Conservation (phyloP, 2,329 filamentous ascomycete genomes). For the Orbilia blumenaviensis region DNA sequence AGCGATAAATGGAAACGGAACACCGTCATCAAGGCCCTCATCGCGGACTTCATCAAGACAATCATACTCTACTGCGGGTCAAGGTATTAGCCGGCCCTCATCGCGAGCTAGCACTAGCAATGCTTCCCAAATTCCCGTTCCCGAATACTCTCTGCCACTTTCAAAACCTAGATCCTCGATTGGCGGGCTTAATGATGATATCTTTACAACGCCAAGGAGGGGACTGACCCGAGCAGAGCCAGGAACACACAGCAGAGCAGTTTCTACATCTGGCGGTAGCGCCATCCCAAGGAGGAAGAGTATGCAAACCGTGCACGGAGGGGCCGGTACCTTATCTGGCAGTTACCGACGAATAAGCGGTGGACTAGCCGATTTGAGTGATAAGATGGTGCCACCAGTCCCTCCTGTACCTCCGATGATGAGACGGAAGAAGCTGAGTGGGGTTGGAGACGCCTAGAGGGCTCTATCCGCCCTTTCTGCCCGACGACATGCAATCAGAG, state of each 20-base stretch:
- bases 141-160: slow-evolving; percentile 25
- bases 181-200: slow-evolving; percentile 41
- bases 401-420: slow-evolving; percentile 33
- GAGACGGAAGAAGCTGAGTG: slow-evolving; percentile 56
- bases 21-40: slow-evolving; percentile 38
- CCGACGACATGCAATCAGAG: not conserved
- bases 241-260: slow-evolving; percentile 38
- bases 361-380: slow-evolving; percentile 1
- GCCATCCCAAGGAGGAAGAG: slow-evolving; percentile 54
- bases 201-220: slow-evolving; percentile 42
- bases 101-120: slow-evolving; percentile 35
- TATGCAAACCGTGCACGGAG: slow-evolving; percentile 54
- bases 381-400: slow-evolving; percentile 4
- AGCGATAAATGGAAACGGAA: slow-evolving; percentile 20
- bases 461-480: not conserved
- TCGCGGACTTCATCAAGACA: slow-evolving; percentile 39
- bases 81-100: slow-evolving; percentile 40
- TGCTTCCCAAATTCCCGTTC: slow-evolving; percentile 32
- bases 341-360: slow-evolving; percentile 41
- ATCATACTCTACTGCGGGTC: slow-evolving; percentile 38
- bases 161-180: slow-evolving; percentile 44
- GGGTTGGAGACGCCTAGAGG: slow-evolving; percentile 55
- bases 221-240: slow-evolving; percentile 49
- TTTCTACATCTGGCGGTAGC: slow-evolving; percentile 53
- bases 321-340: slow-evolving; percentile 52